Conservation (phyloP, 306 rosid species). For the Vigna angularis region DNA sequence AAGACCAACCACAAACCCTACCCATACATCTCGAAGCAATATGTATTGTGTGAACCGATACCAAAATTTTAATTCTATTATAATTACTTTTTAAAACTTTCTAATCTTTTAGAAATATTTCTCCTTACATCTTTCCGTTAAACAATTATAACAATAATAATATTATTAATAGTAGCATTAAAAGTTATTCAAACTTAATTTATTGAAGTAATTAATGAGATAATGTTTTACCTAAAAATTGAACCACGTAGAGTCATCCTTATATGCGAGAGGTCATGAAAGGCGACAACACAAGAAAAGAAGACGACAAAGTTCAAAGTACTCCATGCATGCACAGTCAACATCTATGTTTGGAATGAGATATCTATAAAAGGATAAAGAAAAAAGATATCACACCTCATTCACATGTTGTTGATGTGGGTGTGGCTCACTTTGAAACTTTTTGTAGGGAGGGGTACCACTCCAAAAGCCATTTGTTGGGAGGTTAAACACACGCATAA, state of each 20-base stretch:
- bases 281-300: not conserved
- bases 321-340: not conserved
- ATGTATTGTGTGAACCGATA: too few species aligned
- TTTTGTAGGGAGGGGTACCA: too few species aligned
- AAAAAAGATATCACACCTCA: not conserved
- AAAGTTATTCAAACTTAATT: not conserved
- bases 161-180: too few species aligned
- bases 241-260: not conserved
- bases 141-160: too few species aligned
- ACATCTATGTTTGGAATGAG: not conserved
- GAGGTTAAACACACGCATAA: too few species aligned
- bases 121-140: too few species aligned
- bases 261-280: not conserved
- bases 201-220: not conserved
- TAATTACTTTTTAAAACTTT: too few species aligned
- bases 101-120: too few species aligned
- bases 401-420: constrained; percentile 25
- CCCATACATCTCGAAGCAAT: too few species aligned
- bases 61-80: too few species aligned
- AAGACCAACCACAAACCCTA: too few species aligned
- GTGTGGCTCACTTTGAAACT: not conserved
- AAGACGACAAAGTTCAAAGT: not conserved
- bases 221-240: not conserved
- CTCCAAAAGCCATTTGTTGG: too few species aligned
- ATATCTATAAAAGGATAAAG: not conserved